Base-by-base conservation (phyloP, 805 yeast genomes). In the Spathaspora passalidarum region DNA sequence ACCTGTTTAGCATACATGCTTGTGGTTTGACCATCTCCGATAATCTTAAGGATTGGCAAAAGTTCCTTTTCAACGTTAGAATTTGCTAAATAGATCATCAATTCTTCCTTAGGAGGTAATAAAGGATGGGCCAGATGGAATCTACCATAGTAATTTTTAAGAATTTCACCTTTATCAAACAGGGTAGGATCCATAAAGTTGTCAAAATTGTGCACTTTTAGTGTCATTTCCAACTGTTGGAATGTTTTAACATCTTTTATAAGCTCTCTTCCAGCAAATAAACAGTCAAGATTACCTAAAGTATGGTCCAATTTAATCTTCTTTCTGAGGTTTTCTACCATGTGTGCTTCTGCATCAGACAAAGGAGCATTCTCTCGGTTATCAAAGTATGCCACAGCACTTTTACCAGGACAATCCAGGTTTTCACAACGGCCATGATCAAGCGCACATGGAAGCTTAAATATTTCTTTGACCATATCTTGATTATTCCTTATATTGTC, bases 11-110 rank as follows among this genome's bases (percentile, higher is more conserved):
- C 41, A 42, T 54, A 56, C 10, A 46, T 45, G 14, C 37, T 37
- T 19, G 48, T 39, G 1, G 68, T 54, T 49, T 75, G 78, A 2
- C 81, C 82, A 46, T 75, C 81, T 1, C 75, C 77, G 14, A 78
- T 60, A 2, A 78, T 49, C 48, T 76, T 74, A 80, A 78, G 75
- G 1, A 75, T 68, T 1, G 67, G 59, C 5, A 78, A 36, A n/a
- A 76, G 47, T 47, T 78, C 81, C 32, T 60, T 60, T 20, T 68
- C 69, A 35, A 65, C 49, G 0, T 71, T 69, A 1, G 68, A 55
- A 11, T 61, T 43, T 5, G 53, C 47, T 8, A 77, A 50, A 49
- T 63, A 77, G 1, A 54, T 49, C 10, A 56, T 38, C 5, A 76
- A 62, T 22, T 73, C 66, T 7, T 53, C 52, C 29, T 58, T 44